Percentiles rank a stretch among this genome's conserved stretches.
phyloP scores from a whole-genome alignment of 352 stramenopile genomes.

The Ophiocytium majus region DNA sequence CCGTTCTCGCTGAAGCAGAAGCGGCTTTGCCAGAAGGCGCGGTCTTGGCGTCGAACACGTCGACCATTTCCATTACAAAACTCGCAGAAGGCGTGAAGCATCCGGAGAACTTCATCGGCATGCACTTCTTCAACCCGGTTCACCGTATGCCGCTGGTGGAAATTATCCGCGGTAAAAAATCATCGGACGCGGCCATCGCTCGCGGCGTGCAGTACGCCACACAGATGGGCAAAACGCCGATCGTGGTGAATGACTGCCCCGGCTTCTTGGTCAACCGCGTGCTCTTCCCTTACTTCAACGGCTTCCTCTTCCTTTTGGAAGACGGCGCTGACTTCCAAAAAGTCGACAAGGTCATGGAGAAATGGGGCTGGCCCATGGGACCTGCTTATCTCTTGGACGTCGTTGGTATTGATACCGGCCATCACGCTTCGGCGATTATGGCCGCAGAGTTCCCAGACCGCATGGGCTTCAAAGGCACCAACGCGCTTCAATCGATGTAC shows the following conservation, averaged over 20 bases:
- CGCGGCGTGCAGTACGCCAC: neutral
- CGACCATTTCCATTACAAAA: slow-evolving; percentile 19
- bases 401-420: slow-evolving; percentile 6
- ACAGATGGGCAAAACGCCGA: slow-evolving; percentile 9
- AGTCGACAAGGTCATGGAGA: slow-evolving; percentile 14
- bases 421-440: neutral
- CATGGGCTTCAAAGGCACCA: neutral
- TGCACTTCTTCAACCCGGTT: slow-evolving; percentile 17
- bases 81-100: slow-evolving; percentile 6
- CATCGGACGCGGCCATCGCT: neutral
- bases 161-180: neutral
- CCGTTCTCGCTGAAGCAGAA: slow-evolving; percentile 1
- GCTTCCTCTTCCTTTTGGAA: neutral
- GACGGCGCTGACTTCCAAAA: neutral
- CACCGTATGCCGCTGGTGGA: slow-evolving; percentile 11
- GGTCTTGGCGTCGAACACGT: neutral
- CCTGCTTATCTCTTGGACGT: neutral
- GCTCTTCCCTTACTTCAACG: slow-evolving; percentile 15
- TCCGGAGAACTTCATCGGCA: neutral
- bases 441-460: neutral
- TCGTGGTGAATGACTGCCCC: slow-evolving; percentile 1
- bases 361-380: slow-evolving; percentile 1
- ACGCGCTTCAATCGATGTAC: neutral
- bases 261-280: neutral
- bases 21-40: neutral